Evolutionary conservation across 2,329 filamentous ascomycete genomes (phyloP).

Genomic region (Penicillium fuscoglaucum): DNA sequence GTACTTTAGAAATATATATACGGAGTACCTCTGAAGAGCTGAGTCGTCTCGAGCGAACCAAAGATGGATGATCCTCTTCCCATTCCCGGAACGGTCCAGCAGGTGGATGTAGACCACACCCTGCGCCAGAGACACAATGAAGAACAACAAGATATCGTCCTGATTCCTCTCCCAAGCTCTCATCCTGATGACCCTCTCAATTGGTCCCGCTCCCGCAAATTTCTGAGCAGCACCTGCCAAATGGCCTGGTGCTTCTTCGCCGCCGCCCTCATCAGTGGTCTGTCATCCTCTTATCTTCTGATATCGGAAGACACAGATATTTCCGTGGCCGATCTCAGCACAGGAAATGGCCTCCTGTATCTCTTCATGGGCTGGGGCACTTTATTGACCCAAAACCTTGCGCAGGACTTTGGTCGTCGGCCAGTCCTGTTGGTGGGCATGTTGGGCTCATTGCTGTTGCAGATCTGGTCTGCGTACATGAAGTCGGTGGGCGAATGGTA

Average conservation of each 20-base stretch:
- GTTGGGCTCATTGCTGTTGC: too few relatives aligned
- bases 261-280: slow-evolving; percentile 10
- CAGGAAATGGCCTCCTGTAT: too few relatives aligned
- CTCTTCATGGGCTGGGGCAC: too few relatives aligned
- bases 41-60: background rate
- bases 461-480: too few relatives aligned
- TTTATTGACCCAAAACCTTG: too few relatives aligned
- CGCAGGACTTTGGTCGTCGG: too few relatives aligned
- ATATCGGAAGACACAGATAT: too few relatives aligned
- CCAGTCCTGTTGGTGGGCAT: too few relatives aligned
- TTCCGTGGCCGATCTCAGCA: too few relatives aligned
- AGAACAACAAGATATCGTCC: slow-evolving; percentile 11
- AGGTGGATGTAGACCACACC: background rate
- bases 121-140: background rate
- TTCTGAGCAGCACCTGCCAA: slow-evolving; percentile 5
- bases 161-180: slow-evolving; percentile 16
- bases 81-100: background rate
- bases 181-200: slow-evolving; percentile 22
- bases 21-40: too few relatives aligned
- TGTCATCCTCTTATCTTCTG: slow-evolving; percentile 6
- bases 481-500: too few relatives aligned
- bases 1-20: background rate
- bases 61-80: background rate
- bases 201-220: slow-evolving; percentile 14
- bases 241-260: slow-evolving; percentile 14